phyloP scores from a whole-genome alignment of 2,329 filamentous ascomycete species.

The Huntiella savannae region DNA sequence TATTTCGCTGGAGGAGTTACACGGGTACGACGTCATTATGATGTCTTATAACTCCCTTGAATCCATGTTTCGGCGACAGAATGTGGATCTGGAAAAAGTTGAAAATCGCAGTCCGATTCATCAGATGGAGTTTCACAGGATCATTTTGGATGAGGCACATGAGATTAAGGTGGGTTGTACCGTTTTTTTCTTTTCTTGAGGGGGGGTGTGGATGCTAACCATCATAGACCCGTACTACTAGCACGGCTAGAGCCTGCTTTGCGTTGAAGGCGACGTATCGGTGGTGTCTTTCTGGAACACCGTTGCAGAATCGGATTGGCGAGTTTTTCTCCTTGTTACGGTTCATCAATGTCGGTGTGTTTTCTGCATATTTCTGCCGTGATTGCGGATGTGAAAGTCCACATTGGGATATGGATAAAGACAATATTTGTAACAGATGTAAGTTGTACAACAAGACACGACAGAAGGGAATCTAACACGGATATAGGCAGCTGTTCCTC shows the following conservation, averaged over 20 bases:
- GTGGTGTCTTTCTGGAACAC: constrained; percentile 90
- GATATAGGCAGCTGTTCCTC: constrained; percentile 17
- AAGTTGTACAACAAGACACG: background rate
- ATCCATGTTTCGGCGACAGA: constrained; percentile 79
- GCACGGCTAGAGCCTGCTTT: constrained; percentile 89
- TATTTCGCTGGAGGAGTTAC: constrained; percentile 54
- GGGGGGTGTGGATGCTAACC: background rate
- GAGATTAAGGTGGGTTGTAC: constrained; percentile 54
- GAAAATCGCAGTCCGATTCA: constrained; percentile 48
- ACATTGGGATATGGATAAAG: constrained; percentile 63
- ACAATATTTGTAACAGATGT: constrained; percentile 53
- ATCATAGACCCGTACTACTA: constrained; percentile 53
- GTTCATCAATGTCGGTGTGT: constrained; percentile 75
- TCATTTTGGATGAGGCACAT: constrained; percentile 89
- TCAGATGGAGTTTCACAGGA: constrained; percentile 66
- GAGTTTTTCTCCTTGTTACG: constrained; percentile 90
- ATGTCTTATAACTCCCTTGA: constrained; percentile 91
- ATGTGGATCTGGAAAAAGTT: constrained; percentile 40
- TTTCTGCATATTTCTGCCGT: constrained; percentile 88
- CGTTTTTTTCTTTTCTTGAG: background rate
- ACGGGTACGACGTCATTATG: constrained; percentile 81
- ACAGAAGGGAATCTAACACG: no score
- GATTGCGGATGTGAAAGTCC: constrained; percentile 61
- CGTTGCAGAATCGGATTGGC: constrained; percentile 89
- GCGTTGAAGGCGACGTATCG: constrained; percentile 74